Evolutionary conservation across 345 rosid genomes (phyloP), one percentile per base, ranked within the genome.

Genomic region (Arabidopsis arenosa): DNA sequence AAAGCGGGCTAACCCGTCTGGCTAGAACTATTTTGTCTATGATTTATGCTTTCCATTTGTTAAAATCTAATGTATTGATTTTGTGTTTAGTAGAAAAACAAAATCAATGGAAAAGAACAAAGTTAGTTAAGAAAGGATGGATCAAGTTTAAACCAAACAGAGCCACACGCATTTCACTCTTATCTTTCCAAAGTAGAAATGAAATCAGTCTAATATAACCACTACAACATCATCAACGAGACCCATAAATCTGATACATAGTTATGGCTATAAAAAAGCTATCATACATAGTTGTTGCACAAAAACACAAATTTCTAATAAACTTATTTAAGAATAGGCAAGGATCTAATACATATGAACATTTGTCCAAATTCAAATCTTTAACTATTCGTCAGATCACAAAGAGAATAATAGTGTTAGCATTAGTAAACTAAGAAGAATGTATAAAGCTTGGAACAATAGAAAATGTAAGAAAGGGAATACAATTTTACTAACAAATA

Each of bases 31-130:
- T 59, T 54, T 59, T 75, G 48, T 59, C 17, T 44, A 55, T 55
- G 70, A n/a, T 51, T 72, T 18, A 63, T 52, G 63, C 13, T 74
- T 66, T 74, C 4, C 18, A 44, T n/a, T 35, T 45, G 51, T 45
- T 37, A n/a, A 68, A 75, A 61, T 52, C 2, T 10, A 49, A 60
- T 48, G 54, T 59, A 40, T 33, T n/a, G 18, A 41, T 51, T 59
- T 40, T 60, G 59, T 11, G 33, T 28, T 72, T 7, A 41, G 63
- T 64, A 49, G 3, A 41, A 17, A 30, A 32, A 4, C 26, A 41
- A 47, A 36, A 60, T n/a, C 48, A 21, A 12, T 4, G 13, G 23
- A 47, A 58, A 11, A 41, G 6, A 6, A 15, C 9, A 40, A 26
- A 39, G 28, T 12, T 49, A 9, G 4, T 57, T 1, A 37, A 43